Evolutionary conservation across 2,329 filamentous ascomycete genomes (phyloP), one percentile per base, ranked within the genome.

Genomic region (Penicillium sp.): DNA sequence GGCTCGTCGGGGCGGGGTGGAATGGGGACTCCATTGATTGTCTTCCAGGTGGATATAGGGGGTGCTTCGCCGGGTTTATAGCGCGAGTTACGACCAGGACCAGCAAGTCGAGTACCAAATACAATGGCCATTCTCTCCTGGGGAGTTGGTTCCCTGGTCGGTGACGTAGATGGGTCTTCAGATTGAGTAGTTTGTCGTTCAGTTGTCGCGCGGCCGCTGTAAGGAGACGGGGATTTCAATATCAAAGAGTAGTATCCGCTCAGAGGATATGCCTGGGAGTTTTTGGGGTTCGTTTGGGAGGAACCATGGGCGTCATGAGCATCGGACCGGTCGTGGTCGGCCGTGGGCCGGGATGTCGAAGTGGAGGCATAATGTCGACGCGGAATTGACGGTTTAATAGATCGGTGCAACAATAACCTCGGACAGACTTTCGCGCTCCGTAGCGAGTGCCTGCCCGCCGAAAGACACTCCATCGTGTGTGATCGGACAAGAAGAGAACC

Each of bases 1-100:
- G 92, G 92, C 65, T 98, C 90, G 32, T 79, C 75, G 1, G 92
- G 92, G 32, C 77, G 77, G 0, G 88, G 89, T 2, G 92, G 92
- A 3, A 96, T 83, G 12, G 79, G 66, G 1, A 96, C 76, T 3
- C 89, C 90, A 1, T 85, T 88, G 38, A 95, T 71, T 1, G 62
- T 68, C 38, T 59, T 63, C 43, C 79, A 70, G 6, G 70, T 76
- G 33, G 79, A 79, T 44, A 76, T 71, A 10, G 73, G 68, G 9
- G 77, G 68, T 23, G 79, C 73, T 30, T 77, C 72, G 2, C 72
- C 73, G 4, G 79, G 65, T 27, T 61, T 60, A 39, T 65, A 67
- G 27, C 78, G 74, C 42, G 79, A 76, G 45, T 75, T 74, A 27
- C 83, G 74, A 55, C 76, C 75, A 1, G 88, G 85, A 0, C 84